Evolutionary conservation across 116 monocot genomes (phyloP).

Genomic region (Posidonia oceanica): DNA sequence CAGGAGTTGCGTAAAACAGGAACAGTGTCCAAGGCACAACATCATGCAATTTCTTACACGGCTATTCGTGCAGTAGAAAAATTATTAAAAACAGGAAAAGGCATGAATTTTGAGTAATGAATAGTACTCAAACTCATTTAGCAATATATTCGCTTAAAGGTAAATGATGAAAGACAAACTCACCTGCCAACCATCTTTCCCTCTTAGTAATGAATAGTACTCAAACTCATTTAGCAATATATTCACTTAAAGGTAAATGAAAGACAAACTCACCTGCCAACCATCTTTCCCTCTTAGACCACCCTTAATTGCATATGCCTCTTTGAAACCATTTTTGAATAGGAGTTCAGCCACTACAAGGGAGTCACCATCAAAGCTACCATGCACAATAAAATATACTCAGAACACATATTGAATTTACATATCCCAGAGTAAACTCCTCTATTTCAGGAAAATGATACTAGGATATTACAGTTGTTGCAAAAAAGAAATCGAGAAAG

Average conservation of each 20-base stretch:
- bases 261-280: slow-evolving; percentile 60
- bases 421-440: neutral
- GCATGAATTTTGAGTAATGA: neutral
- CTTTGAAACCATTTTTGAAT: slow-evolving; percentile 82
- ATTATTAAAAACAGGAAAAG: neutral
- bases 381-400: slow-evolving; percentile 46
- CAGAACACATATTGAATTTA: slow-evolving; percentile 4
- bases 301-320: slow-evolving; percentile 89
- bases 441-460: neutral
- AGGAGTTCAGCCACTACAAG: slow-evolving; percentile 67
- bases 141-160: no score
- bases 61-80: no score
- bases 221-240: no score
- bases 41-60: neutral
- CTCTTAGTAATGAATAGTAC: slow-evolving; percentile 15
- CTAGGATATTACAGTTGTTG: neutral
- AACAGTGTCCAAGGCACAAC: no score
- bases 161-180: slow-evolving; percentile 6
- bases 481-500: neutral
- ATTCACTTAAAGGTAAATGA: neutral
- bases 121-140: no score
- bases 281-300: slow-evolving; percentile 90
- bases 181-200: slow-evolving; percentile 97
- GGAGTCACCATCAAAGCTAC: slow-evolving; percentile 96
- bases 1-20: neutral